These are phyloP conservation scores for Ophiostoma sp. DNA, from an alignment of 2,329 filamentous ascomycete species.

Conservation along the genomic window DNA sequence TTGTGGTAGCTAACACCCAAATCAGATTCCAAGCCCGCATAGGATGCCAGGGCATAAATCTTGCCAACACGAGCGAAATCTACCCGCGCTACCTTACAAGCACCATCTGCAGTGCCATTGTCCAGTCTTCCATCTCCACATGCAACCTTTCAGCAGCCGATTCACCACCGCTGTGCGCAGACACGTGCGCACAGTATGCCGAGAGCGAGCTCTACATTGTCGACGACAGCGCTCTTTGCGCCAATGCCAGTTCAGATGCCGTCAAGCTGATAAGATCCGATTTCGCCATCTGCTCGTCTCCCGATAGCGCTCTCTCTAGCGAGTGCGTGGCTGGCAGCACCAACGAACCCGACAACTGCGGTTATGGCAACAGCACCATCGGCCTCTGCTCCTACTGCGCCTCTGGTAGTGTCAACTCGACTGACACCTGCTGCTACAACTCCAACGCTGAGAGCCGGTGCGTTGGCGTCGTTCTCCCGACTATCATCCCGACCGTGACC, in stretches of 20 bases:
- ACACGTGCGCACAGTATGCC: constrained; percentile 80
- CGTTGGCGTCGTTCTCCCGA: constrained; percentile 73
- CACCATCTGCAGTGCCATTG: constrained; percentile 87
- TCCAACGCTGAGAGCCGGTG: constrained; percentile 75
- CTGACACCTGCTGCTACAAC: constrained; percentile 91
- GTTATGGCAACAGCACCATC: constrained; percentile 68
- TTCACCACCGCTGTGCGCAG: constrained; percentile 79
- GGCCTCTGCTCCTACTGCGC: constrained; percentile 88
- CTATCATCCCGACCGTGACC: constrained; percentile 67
- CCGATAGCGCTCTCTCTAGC: constrained; percentile 73
- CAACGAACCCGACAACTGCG: constrained; percentile 87
- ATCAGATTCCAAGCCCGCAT: constrained; percentile 76
- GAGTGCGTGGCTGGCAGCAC: constrained; percentile 72
- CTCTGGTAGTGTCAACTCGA: constrained; percentile 81
- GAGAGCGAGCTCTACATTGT: constrained; percentile 85
- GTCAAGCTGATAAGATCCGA: constrained; percentile 82
- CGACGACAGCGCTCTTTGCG: constrained; percentile 71
- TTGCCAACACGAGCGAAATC: constrained; percentile 74
- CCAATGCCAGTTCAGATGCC: constrained; percentile 63
- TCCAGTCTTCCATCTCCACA: constrained; percentile 77
- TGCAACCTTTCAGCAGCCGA: constrained; percentile 67
- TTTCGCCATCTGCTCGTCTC: constrained; percentile 84
- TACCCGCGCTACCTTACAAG: constrained; percentile 94
- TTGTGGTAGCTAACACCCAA: background rate
- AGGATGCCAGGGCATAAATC: constrained; percentile 75